Evolutionary conservation across 2,329 filamentous ascomycete genomes (phyloP).

Genomic region (Xenoacremonium recifei): DNA sequence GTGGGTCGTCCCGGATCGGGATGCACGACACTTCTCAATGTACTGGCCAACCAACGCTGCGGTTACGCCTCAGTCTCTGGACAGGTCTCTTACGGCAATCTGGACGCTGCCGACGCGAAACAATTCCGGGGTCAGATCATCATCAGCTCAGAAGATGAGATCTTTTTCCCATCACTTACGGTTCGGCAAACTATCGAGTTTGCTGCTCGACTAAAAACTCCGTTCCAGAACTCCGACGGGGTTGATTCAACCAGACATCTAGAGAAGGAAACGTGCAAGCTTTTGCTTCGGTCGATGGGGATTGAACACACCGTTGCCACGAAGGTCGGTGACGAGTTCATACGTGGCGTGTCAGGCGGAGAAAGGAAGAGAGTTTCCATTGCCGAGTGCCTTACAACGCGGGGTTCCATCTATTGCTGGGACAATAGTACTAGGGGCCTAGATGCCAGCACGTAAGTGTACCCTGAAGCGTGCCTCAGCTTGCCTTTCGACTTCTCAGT

Average conservation of each 20-base stretch:
- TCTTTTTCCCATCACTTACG: constrained; percentile 60
- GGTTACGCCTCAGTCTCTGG: constrained; percentile 56
- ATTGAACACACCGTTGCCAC: not conserved
- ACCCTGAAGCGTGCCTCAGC: not conserved
- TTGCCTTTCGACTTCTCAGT: too few species aligned
- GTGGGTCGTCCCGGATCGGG: constrained; percentile 60
- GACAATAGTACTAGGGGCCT: constrained; percentile 57
- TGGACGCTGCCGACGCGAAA: constrained; percentile 42
- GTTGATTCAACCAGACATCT: constrained; percentile 28
- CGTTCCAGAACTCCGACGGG: constrained; percentile 39
- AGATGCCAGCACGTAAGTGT: constrained; percentile 56
- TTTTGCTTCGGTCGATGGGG: not conserved
- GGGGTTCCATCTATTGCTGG: constrained; percentile 61
- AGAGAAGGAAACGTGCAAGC: not conserved
- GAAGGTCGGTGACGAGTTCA: constrained; percentile 60
- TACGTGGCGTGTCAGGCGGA: constrained; percentile 56
- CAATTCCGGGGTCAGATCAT: constrained; percentile 54
- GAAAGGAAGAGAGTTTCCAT: constrained; percentile 70
- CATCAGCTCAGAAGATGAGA: constrained; percentile 64
- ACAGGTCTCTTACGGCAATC: constrained; percentile 49
- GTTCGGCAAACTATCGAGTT: constrained; percentile 67
- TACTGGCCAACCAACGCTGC: constrained; percentile 58
- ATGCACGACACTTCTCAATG: constrained; percentile 58
- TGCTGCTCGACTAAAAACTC: constrained; percentile 55
- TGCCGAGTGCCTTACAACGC: constrained; percentile 56